Evolutionary conservation across 192 early-diverging fungal species (phyloP).

Genomic region (Linderina pennispora): DNA sequence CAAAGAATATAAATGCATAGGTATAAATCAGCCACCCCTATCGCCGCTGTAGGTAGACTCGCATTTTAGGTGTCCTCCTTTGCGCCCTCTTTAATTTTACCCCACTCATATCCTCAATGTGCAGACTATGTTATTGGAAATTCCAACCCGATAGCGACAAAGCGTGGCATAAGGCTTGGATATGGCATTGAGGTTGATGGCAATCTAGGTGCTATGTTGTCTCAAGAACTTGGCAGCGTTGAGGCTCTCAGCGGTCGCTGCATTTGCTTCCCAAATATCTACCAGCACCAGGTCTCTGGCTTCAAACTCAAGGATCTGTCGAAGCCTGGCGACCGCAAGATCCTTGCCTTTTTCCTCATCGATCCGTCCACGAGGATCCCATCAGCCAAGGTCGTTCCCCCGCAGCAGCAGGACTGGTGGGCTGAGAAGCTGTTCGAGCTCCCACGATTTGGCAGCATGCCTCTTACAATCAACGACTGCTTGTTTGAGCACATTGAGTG

Average conservation of each 20-base stretch:
- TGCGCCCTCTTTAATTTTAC: no score
- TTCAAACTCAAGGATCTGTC: slow-evolving; percentile 56
- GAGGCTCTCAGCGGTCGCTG: slow-evolving; percentile 51
- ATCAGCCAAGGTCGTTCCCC: slow-evolving; percentile 56
- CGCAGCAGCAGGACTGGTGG: slow-evolving; percentile 57
- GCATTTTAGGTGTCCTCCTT: no score
- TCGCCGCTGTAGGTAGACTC: no score
- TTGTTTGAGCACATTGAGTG: slow-evolving; percentile 16
- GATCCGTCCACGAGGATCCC: slow-evolving; percentile 51
- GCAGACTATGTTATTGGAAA: slow-evolving; percentile 18
- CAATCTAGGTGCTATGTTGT: not conserved
- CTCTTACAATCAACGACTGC: slow-evolving; percentile 8
- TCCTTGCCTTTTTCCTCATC: slow-evolving; percentile 66
- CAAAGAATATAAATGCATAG: no score
- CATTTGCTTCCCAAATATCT: slow-evolving; percentile 66
- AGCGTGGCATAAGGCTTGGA: slow-evolving; percentile 11
- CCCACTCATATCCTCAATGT: no score
- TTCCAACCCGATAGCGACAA: slow-evolving; percentile 16
- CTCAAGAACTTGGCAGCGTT: slow-evolving; percentile 45
- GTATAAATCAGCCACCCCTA: no score
- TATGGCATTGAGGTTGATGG: slow-evolving; percentile 39
- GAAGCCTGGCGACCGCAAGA: slow-evolving; percentile 60
- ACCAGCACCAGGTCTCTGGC: slow-evolving; percentile 60
- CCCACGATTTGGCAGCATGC: slow-evolving; percentile 7
- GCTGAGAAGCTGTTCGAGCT: not conserved